Conservation (phyloP, 495 filamentous ascomycete genomes). For the Terfezia claveryi region DNA sequence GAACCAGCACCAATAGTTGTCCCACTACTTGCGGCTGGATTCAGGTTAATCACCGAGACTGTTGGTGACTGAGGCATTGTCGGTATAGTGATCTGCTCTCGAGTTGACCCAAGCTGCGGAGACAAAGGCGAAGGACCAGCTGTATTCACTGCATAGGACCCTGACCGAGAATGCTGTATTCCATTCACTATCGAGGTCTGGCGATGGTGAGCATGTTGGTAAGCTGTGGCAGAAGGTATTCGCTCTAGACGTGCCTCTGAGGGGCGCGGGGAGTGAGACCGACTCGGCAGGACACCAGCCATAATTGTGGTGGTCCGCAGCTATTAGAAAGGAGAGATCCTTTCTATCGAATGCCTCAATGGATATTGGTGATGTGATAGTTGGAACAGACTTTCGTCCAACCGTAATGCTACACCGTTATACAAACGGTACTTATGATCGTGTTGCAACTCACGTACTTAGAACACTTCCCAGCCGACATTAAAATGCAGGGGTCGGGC, state of each 20-base stretch:
- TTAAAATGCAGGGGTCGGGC: too few relatives aligned
- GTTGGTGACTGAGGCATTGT: conserved; percentile 18
- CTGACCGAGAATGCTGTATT: conserved; percentile 78
- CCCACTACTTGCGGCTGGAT: neutral
- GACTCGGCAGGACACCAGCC: conserved; percentile 26
- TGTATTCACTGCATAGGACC: conserved; percentile 32
- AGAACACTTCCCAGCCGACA: too few relatives aligned
- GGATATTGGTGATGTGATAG: too few relatives aligned
- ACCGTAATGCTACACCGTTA: too few relatives aligned
- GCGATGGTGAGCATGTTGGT: conserved; percentile 64
- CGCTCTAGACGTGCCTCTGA: conserved; percentile 43
- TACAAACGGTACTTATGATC: too few relatives aligned
- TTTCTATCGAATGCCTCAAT: too few relatives aligned
- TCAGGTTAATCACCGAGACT: conserved; percentile 9
- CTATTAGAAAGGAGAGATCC: too few relatives aligned
- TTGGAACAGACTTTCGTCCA: too few relatives aligned
- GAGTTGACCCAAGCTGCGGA: neutral
- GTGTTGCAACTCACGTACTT: too few relatives aligned
- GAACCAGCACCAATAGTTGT: neutral
- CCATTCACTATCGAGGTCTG: conserved; percentile 92
- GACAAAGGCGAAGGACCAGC: neutral
- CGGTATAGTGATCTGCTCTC: conserved; percentile 9
- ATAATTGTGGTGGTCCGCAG: conserved; percentile 11
- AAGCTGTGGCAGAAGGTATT: conserved; percentile 32
- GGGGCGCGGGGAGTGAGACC: conserved; percentile 35